phyloP scores from a whole-genome alignment of 2,329 filamentous ascomycete genomes.

The Escovopsis sp. region DNA sequence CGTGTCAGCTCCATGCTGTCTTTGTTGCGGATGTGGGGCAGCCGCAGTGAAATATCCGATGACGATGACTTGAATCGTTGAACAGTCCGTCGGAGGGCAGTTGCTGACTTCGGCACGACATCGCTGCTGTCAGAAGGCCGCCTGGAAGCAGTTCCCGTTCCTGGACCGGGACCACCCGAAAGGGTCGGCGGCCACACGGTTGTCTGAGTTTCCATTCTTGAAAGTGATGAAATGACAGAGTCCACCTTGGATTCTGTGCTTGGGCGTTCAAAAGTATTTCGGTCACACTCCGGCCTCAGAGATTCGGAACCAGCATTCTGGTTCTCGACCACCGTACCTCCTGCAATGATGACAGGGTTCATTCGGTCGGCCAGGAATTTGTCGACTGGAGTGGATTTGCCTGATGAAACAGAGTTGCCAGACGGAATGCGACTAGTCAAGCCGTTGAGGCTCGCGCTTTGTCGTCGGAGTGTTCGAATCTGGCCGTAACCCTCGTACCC shows the following conservation, averaged over 20 bases:
- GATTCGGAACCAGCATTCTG: slow-evolving; percentile 38
- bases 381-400: slow-evolving; percentile 24
- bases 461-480: slow-evolving; percentile 44
- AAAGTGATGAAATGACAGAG: slow-evolving; percentile 26
- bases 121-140: slow-evolving; percentile 43
- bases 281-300: slow-evolving; percentile 33
- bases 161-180: slow-evolving; percentile 20
- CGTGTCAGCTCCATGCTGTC: slow-evolving; percentile 29
- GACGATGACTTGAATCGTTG: slow-evolving; percentile 31
- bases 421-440: slow-evolving; percentile 26
- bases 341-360: slow-evolving; percentile 51
- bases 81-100: slow-evolving; percentile 40
- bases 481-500: slow-evolving; percentile 78
- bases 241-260: slow-evolving; percentile 26
- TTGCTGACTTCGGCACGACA: slow-evolving; percentile 30
- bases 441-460: slow-evolving; percentile 45
- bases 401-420: slow-evolving; percentile 33
- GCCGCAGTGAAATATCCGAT: slow-evolving; percentile 28
- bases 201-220: slow-evolving; percentile 25
- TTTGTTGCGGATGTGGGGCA: slow-evolving; percentile 40
- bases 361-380: slow-evolving; percentile 44
- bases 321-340: slow-evolving; percentile 47
- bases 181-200: slow-evolving; percentile 41
- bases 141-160: slow-evolving; percentile 11
- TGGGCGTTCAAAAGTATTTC: slow-evolving; percentile 28